phyloP scores from a whole-genome alignment of 176 grass and related monocot genomes.

The Juncus effusus region DNA sequence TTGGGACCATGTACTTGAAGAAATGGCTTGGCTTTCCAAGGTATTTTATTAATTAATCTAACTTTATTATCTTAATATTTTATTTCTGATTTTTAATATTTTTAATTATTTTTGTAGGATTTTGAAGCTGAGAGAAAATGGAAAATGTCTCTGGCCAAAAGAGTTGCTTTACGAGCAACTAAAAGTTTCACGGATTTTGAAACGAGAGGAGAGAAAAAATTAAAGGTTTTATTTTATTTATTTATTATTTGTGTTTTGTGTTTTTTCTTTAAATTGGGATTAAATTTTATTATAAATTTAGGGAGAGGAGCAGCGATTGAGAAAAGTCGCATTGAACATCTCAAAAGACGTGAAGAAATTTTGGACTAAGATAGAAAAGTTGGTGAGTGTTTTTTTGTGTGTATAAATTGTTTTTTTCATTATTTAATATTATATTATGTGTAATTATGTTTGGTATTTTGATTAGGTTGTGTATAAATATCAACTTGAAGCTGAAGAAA shows the following conservation, averaged over 20 bases:
- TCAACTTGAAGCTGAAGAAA: constrained; percentile 88
- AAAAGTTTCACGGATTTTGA: constrained; percentile 70
- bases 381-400: constrained; percentile 50
- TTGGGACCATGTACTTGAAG: constrained; percentile 94
- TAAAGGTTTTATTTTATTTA: constrained; percentile 56
- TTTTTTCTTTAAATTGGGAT: neutral
- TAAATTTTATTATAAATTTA: constrained; percentile 32
- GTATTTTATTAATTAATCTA: constrained; percentile 30
- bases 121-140: constrained; percentile 99
- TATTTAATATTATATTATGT: constrained; percentile 1
- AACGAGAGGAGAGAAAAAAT: constrained; percentile 83
- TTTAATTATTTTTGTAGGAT: constrained; percentile 52
- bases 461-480: constrained; percentile 93
- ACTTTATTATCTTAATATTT: constrained; percentile 1
- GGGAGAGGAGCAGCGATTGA: constrained; percentile 90
- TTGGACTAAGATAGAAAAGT: constrained; percentile 97
- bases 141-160: constrained; percentile 93
- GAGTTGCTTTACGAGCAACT: constrained; percentile 73
- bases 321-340: constrained; percentile 88
- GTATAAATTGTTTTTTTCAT: too few relatives aligned
- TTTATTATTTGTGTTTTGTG: constrained; percentile 6
- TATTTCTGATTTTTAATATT: constrained; percentile 1
- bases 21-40: constrained; percentile 95
- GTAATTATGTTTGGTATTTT: neutral
- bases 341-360: constrained; percentile 99